Evolutionary conservation across 148 eudicot species (phyloP).

Genomic region (Vaccinium myrtillus): DNA sequence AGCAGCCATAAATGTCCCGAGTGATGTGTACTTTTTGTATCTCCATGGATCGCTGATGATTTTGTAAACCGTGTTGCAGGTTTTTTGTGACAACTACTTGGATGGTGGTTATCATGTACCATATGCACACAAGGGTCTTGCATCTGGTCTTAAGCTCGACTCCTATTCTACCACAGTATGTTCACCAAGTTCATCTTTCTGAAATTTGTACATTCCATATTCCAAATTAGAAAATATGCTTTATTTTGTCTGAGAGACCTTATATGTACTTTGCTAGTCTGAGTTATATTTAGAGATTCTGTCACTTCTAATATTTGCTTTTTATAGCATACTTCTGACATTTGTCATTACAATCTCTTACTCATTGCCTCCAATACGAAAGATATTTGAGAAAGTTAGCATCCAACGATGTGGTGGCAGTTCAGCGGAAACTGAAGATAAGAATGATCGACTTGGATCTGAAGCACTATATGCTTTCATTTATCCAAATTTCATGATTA

Average conservation of each 20-base stretch:
- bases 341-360: background rate
- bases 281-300: background rate
- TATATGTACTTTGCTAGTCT: background rate
- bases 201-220: background rate
- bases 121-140: slow-evolving; percentile 73
- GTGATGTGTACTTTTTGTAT: background rate
- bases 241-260: background rate
- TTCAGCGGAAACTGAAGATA: slow-evolving; percentile 32
- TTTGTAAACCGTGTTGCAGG: slow-evolving; percentile 32
- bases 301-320: background rate
- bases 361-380: slow-evolving; percentile 6
- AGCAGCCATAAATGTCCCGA: background rate
- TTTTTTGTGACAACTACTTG: slow-evolving; percentile 75
- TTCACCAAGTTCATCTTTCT: background rate
- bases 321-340: background rate
- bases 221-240: background rate
- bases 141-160: slow-evolving; percentile 64
- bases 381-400: slow-evolving; percentile 90
- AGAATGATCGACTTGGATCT: slow-evolving; percentile 67
- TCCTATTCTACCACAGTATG: slow-evolving; percentile 63
- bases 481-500: slow-evolving; percentile 95
- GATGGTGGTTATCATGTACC: slow-evolving; percentile 86
- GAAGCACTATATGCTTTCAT: slow-evolving; percentile 81
- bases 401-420: slow-evolving; percentile 66
- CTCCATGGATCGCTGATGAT: background rate